Evolutionary conservation across 2,329 filamentous ascomycete genomes (phyloP), one percentile per base, ranked within the genome.

Genomic region (Diplodia intermedia): DNA sequence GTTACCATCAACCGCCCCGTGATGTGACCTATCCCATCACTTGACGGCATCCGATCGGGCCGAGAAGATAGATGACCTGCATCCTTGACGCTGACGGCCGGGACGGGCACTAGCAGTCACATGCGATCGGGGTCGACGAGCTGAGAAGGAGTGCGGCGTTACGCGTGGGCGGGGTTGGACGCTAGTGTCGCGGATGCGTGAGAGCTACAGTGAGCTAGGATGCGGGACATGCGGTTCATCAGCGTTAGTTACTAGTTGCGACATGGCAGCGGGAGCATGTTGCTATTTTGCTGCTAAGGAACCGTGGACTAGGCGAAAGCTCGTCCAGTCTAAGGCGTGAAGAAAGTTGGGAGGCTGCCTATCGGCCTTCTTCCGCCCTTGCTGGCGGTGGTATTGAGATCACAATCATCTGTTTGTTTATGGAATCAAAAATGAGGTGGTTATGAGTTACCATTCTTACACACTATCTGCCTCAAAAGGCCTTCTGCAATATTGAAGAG

Each of bases 391-490:
- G 9, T 20, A 47, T 43, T 43, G 14, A 18, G 6, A 52, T 29
- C 50, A 53, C 50, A 53, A 26, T 53, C 50, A 7, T 18, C 12
- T 53, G 20, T 53, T 26, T 7, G 29, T 23, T 26, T 12, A 53
- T 53, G 50, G 56, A 61, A 61, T 40, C 23, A 15, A 33, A 61
- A 23, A 38, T 52, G 47, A 52, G 60, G 43, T 52, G 29, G 33
- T 63, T 47, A 52, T 14, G 23, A 52, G 26, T 52, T 63, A 63
- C 20, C 47, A 63, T 63, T 62, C 43, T 47, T 31, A 49, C 60
- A 52, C 29, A 52, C 60, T 52, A 62, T n/a, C n/a, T 38, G 47
- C 60, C 60, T 38, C 6, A 18, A 36, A 47, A 26, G 47, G 57
- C 15, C 60, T 52, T n/a, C 31, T 52, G 60, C 60, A 29, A 20